These are phyloP conservation scores for Penicillium nucicola DNA, from an alignment of 495 filamentous ascomycete genomes.

Conservation along the genomic window DNA sequence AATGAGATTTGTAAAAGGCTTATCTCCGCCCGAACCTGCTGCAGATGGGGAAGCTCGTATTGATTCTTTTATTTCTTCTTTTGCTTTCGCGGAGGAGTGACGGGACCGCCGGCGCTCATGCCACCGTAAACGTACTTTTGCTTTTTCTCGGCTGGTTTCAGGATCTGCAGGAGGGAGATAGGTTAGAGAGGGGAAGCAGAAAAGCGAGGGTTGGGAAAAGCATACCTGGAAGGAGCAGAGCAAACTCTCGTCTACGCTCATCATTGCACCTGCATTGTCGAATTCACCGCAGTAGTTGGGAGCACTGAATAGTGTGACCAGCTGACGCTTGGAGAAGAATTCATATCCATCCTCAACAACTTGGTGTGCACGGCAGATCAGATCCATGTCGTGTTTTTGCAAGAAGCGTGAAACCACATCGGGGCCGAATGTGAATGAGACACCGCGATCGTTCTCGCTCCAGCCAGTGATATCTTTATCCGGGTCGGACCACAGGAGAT, in stretches of 20 bases:
- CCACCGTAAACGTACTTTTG: slow-evolving; percentile 98
- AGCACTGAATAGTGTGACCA: slow-evolving; percentile 96
- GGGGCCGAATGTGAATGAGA: slow-evolving; percentile 98
- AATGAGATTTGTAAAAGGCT: slow-evolving; percentile 32
- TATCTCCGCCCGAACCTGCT: slow-evolving; percentile 98
- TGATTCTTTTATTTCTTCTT: slow-evolving; percentile 74
- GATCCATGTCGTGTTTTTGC: slow-evolving; percentile 99
- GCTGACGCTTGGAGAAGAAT: slow-evolving; percentile 97
- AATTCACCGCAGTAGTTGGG: slow-evolving; percentile 99
- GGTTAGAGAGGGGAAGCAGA: slow-evolving; percentile 8
- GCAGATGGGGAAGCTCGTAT: slow-evolving; percentile 80
- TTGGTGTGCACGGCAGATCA: slow-evolving; percentile 98
- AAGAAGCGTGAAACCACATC: slow-evolving; percentile 98
- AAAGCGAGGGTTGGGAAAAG: background rate
- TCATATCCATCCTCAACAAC: slow-evolving; percentile 99
- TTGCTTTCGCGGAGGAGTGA: slow-evolving; percentile 89
- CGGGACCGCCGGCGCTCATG: slow-evolving; percentile 79
- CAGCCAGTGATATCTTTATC: slow-evolving; percentile 99
- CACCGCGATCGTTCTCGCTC: slow-evolving; percentile 98
- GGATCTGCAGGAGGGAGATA: slow-evolving; percentile 58
- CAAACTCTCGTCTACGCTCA: slow-evolving; percentile 99
- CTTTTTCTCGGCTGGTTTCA: slow-evolving; percentile 99
- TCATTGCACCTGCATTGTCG: slow-evolving; percentile 99
- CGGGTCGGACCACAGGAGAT: slow-evolving; percentile 97
- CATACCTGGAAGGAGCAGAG: slow-evolving; percentile 97